Conservation (phyloP, 345 rosid species). For the Eucalyptus sp. region DNA sequence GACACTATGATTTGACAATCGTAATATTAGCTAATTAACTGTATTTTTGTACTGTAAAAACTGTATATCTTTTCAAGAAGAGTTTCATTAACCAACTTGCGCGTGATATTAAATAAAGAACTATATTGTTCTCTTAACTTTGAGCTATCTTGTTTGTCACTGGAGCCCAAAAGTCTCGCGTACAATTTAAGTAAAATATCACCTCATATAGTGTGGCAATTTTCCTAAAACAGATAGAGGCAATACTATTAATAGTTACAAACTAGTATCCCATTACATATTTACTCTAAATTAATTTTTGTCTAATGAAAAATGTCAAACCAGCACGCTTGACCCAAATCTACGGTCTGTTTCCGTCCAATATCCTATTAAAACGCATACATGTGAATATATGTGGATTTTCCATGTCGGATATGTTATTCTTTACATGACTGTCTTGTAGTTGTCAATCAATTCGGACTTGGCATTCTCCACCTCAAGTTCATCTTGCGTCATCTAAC, state of each 20-base stretch:
- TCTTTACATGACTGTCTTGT: background rate
- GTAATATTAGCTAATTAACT: background rate
- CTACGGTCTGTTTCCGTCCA: rapidly evolving
- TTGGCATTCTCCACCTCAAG: background rate
- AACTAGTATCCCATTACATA: rapidly evolving
- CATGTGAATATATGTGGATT: background rate
- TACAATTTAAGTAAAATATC: background rate
- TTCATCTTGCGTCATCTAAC: background rate
- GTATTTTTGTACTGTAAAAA: background rate
- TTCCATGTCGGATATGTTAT: rapidly evolving
- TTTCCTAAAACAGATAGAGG: background rate
- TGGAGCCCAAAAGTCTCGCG: background rate
- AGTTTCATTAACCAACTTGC: background rate
- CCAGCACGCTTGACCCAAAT: background rate
- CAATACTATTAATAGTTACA: background rate
- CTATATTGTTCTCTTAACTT: background rate
- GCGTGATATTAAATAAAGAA: background rate
- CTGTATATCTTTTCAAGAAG: background rate
- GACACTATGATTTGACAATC: background rate
- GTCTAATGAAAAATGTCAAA: background rate
- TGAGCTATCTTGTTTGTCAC: background rate
- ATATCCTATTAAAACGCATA: rapidly evolving
- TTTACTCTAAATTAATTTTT: background rate
- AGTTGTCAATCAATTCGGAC: background rate
- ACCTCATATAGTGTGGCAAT: background rate